These are phyloP conservation scores for Cytospora leucostoma DNA, from an alignment of 2,329 filamentous ascomycete species.

Conservation along the genomic window DNA sequence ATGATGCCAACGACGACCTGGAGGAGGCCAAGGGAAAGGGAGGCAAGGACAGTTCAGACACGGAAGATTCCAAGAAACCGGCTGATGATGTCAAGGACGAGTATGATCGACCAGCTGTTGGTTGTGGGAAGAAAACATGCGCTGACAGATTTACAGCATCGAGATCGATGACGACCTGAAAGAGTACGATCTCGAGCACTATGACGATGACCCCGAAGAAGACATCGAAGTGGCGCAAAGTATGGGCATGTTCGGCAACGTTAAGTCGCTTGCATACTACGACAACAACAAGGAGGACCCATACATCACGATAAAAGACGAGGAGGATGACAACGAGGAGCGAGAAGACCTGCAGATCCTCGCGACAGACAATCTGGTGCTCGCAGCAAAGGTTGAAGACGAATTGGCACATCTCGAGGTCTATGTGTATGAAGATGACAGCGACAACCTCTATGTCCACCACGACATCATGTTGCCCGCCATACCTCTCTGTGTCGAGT, in stretches of 20 bases:
- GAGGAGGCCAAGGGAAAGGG: slow-evolving; percentile 63
- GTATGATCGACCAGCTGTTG: slow-evolving; percentile 36
- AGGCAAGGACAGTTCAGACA: slow-evolving; percentile 33
- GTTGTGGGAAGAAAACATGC: not conserved
- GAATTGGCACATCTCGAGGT: slow-evolving; percentile 96
- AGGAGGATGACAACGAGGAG: slow-evolving; percentile 76
- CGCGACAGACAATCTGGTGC: slow-evolving; percentile 86
- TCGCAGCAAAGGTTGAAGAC: slow-evolving; percentile 93
- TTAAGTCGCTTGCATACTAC: slow-evolving; percentile 92
- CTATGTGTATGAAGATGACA: slow-evolving; percentile 94
- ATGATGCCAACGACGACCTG: slow-evolving; percentile 88
- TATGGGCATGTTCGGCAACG: slow-evolving; percentile 92
- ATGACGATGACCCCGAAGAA: slow-evolving; percentile 78
- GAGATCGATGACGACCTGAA: slow-evolving; percentile 81
- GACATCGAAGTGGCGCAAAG: slow-evolving; percentile 64
- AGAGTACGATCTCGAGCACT: slow-evolving; percentile 95
- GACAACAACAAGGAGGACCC: slow-evolving; percentile 93
- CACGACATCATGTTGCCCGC: slow-evolving; percentile 99
- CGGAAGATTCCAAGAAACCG: slow-evolving; percentile 29
- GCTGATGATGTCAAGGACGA: slow-evolving; percentile 34
- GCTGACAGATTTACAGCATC: slow-evolving; percentile 41
- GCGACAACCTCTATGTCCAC: slow-evolving; percentile 97
- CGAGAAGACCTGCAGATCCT: slow-evolving; percentile 92
- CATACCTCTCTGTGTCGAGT: slow-evolving; percentile 93
- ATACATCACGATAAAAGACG: slow-evolving; percentile 80